Evolutionary conservation across 164 flowering plant genomes (phyloP).

Genomic region (Berberis vulgaris): DNA sequence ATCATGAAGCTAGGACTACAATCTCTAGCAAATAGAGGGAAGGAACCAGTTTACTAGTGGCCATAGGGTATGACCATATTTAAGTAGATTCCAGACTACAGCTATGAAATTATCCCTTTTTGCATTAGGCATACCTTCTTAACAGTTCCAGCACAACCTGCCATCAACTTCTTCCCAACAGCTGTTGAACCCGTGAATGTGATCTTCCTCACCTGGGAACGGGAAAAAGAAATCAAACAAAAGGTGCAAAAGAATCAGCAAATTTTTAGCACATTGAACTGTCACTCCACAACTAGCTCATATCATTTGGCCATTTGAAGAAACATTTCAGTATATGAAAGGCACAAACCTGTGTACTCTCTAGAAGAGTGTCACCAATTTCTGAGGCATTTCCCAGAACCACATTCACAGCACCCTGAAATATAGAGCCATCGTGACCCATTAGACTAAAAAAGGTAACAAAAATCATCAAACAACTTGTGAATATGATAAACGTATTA

Average conservation of each 20-base stretch:
- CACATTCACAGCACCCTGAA: conserved; percentile 87
- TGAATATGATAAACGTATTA: too few relatives aligned
- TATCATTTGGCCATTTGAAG: neutral
- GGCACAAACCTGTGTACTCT: conserved; percentile 59
- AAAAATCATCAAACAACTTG: neutral
- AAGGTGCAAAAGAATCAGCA: neutral
- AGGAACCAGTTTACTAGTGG: too few relatives aligned
- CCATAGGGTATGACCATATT: too few relatives aligned
- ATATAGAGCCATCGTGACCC: neutral
- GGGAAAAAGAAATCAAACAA: neutral
- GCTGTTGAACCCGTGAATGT: conserved; percentile 99
- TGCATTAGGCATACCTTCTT: conserved; percentile 50
- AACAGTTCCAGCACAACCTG: conserved; percentile 83
- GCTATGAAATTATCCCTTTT: neutral
- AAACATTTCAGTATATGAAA: neutral
- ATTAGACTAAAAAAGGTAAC: neutral
- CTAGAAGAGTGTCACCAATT: conserved; percentile 80
- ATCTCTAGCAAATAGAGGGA: too few relatives aligned
- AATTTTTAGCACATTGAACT: neutral
- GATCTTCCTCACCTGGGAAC: conserved; percentile 74
- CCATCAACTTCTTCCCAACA: conserved; percentile 97
- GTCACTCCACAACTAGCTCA: neutral
- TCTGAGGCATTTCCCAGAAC: conserved; percentile 92
- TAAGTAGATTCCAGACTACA: neutral
- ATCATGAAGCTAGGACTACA: too few relatives aligned